These are phyloP conservation scores for Calonectria montana DNA, from an alignment of 2,329 filamentous ascomycete genomes.

Conservation along the genomic window DNA sequence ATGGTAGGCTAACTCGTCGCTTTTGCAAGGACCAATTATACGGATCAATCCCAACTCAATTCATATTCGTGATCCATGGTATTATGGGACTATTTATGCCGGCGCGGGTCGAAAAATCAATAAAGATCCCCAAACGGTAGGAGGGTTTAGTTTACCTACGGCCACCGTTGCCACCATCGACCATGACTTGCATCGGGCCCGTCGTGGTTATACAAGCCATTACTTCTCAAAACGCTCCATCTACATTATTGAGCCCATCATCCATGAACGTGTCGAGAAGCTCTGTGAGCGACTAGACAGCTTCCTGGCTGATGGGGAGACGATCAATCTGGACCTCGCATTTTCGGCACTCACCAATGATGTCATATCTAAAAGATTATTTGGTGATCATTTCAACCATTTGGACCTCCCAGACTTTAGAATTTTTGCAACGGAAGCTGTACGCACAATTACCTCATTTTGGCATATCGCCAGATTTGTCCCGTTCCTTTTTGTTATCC, in stretches of 20 bases:
- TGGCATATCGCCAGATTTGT: not conserved
- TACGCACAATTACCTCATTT: not conserved
- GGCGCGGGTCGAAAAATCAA: not conserved
- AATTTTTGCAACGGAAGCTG: not conserved
- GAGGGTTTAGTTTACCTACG: not conserved
- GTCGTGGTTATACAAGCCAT: not conserved
- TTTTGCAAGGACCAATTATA: not conserved
- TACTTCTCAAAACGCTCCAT: not conserved
- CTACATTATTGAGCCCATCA: not conserved
- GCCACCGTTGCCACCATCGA: not conserved
- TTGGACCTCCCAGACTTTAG: not conserved
- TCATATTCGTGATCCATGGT: not conserved
- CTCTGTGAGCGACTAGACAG: not conserved
- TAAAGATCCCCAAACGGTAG: not conserved
- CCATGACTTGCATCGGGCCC: not conserved
- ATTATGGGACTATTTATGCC: not conserved
- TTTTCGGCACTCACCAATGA: constrained; percentile 3
- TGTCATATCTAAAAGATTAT: not conserved
- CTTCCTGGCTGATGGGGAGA: not conserved
- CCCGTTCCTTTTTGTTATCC: not conserved
- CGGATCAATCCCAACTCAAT: not conserved
- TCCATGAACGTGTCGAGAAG: not conserved
- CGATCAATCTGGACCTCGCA: not conserved
- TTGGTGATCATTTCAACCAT: not conserved
- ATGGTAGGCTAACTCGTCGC: not conserved